A percentile compares a stretch with the other conserved stretches of the same genome.
These are phyloP conservation scores for Aspergillus coremiiformis DNA, from an alignment of 495 filamentous ascomycete genomes.

Conservation along the genomic window DNA sequence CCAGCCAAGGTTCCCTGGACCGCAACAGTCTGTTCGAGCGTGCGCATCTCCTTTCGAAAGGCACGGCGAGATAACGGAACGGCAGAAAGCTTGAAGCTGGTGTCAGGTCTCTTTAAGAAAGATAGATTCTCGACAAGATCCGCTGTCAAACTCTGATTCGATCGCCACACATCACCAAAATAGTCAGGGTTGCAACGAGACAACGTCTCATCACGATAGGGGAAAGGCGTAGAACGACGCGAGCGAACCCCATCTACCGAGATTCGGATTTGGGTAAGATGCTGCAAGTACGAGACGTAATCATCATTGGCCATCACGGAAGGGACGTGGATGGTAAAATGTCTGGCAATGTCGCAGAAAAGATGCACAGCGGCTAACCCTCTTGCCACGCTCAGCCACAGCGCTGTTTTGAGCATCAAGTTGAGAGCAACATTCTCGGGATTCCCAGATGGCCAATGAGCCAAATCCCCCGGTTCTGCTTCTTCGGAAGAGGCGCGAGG, in stretches of 20 bases:
- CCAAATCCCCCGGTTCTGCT: constrained; percentile 5
- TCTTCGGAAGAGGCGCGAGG: constrained; percentile 9
- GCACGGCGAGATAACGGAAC: neutral
- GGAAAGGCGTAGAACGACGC: neutral
- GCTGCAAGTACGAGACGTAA: constrained; percentile 9
- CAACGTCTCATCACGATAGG: constrained; percentile 1
- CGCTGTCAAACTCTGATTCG: constrained; percentile 3
- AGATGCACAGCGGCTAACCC: constrained; percentile 24
- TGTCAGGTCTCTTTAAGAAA: neutral
- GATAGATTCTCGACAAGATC: constrained; percentile 6
- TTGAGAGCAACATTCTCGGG: neutral
- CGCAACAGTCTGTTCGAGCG: neutral
- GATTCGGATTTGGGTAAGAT: constrained; percentile 13
- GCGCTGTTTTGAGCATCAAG: constrained; percentile 17
- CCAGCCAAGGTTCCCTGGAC: neutral
- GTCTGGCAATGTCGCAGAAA: constrained; percentile 18
- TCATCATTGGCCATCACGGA: neutral
- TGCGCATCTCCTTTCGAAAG: neutral
- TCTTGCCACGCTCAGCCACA: constrained; percentile 23
- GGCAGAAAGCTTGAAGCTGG: neutral
- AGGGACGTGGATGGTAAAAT: constrained; percentile 11
- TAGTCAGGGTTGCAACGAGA: constrained; percentile 11
- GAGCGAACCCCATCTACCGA: constrained; percentile 4
- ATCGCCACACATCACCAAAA: constrained; percentile 15
- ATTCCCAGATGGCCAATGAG: constrained; percentile 8